These are phyloP conservation scores for Edaphochlamys debaryana DNA, from an alignment of 139 green algal species.

Conservation along the genomic window DNA sequence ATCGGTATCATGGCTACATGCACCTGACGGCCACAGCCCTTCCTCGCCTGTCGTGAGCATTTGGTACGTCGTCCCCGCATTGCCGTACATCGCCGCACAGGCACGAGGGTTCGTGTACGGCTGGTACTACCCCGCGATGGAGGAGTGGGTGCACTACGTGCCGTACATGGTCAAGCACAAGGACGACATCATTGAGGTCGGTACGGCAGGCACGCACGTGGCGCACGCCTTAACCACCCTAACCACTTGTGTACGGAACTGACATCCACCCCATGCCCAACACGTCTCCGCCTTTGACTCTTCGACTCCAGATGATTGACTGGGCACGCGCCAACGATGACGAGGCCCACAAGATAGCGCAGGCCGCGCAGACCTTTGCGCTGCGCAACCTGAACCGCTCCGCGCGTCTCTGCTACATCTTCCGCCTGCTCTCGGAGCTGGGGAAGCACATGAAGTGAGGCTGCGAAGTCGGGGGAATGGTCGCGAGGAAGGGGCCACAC, in stretches of 20 bases:
- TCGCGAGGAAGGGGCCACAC: neutral
- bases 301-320: constrained; percentile 3
- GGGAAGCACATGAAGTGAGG: constrained; percentile 29
- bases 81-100: no score
- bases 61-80: no score
- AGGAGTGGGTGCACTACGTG: constrained; percentile 34
- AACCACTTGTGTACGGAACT: no score
- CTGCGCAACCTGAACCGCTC: constrained; percentile 34
- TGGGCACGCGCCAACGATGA: constrained; percentile 14
- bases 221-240: no score
- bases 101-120: neutral
- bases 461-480: neutral
- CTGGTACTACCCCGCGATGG: constrained; percentile 36
- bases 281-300: no score
- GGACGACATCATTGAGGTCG: constrained; percentile 28
- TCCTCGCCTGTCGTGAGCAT: no score
- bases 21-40: no score
- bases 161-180: constrained; percentile 35
- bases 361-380: constrained; percentile 10
- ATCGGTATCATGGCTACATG: no score
- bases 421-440: constrained; percentile 25
- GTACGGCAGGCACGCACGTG: no score
- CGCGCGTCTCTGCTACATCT: constrained; percentile 37
- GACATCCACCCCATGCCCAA: no score
- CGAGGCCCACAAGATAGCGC: constrained; percentile 15